phyloP scores from a whole-genome alignment of 495 filamentous ascomycete genomes.

The Eremomyces bilateralis region DNA sequence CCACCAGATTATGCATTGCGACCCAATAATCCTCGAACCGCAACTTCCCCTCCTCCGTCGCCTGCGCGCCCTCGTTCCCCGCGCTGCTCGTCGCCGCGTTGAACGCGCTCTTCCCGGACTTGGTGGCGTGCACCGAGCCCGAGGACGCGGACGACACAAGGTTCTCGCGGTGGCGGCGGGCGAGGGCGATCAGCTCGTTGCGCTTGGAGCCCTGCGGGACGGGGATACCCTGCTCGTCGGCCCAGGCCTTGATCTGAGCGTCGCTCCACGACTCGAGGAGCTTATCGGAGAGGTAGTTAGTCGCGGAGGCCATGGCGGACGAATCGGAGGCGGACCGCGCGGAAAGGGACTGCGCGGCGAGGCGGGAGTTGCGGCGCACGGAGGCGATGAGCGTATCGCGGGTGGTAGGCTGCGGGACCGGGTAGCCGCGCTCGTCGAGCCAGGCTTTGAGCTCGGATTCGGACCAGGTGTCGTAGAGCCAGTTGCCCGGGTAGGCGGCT shows the following conservation, averaged over 20 bases:
- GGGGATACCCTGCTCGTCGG: slow-evolving; percentile 51
- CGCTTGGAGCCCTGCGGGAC: slow-evolving; percentile 77
- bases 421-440: slow-evolving; percentile 75
- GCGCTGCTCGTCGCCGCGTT: slow-evolving; percentile 71
- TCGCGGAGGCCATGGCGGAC: slow-evolving; percentile 42
- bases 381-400: slow-evolving; percentile 75
- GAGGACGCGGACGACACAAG: slow-evolving; percentile 35
- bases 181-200: slow-evolving; percentile 78
- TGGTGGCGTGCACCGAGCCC: slow-evolving; percentile 10
- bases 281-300: slow-evolving; percentile 52
- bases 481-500: slow-evolving; percentile 73
- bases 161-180: slow-evolving; percentile 67
- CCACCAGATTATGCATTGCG: slow-evolving; percentile 31
- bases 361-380: slow-evolving; percentile 76
- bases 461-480: slow-evolving; percentile 79
- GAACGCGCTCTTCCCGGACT: slow-evolving; percentile 41
- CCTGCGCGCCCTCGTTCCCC: slow-evolving; percentile 53
- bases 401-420: slow-evolving; percentile 64
- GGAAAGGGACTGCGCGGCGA: slow-evolving; percentile 43
- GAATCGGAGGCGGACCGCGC: slow-evolving; percentile 37
- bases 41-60: slow-evolving; percentile 40
- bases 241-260: slow-evolving; percentile 52
- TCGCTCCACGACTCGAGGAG: slow-evolving; percentile 84
- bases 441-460: slow-evolving; percentile 58
- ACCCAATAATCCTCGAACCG: slow-evolving; percentile 14